phyloP scores from a whole-genome alignment of 305 asterid genomes.

The Fraxinus baroniana region DNA sequence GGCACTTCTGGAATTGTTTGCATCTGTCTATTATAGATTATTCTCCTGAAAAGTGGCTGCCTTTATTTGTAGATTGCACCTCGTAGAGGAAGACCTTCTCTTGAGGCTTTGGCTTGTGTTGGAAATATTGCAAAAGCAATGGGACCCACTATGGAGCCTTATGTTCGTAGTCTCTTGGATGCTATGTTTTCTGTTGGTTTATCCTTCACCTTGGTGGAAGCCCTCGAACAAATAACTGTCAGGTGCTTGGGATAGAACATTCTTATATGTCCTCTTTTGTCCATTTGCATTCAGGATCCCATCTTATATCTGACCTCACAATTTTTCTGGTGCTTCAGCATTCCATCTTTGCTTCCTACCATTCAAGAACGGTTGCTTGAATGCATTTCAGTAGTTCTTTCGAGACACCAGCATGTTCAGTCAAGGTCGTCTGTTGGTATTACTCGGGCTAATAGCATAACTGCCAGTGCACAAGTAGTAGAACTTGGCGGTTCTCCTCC shows the following conservation, averaged over 20 bases:
- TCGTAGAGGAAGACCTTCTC: slow-evolving; percentile 92
- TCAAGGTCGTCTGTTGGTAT: slow-evolving; percentile 59
- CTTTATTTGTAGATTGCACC: slow-evolving; percentile 79
- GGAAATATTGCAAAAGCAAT: slow-evolving; percentile 97
- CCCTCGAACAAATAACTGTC: slow-evolving; percentile 78
- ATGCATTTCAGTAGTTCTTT: slow-evolving; percentile 81
- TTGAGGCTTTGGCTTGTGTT: slow-evolving; percentile 97
- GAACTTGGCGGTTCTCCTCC: slow-evolving; percentile 85
- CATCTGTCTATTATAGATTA: slow-evolving; percentile 19
- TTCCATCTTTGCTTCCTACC: slow-evolving; percentile 83
- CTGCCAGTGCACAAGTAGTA: slow-evolving; percentile 61
- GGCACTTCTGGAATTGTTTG: slow-evolving; percentile 20
- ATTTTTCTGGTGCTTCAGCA: slow-evolving; percentile 50
- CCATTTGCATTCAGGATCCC: slow-evolving; percentile 13
- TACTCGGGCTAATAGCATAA: slow-evolving; percentile 58
- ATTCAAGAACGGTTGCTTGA: slow-evolving; percentile 85
- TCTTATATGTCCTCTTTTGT: slow-evolving; percentile 18
- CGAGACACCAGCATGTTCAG: slow-evolving; percentile 68
- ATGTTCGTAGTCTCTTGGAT: slow-evolving; percentile 83
- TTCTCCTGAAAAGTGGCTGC: slow-evolving; percentile 23
- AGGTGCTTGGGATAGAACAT: slow-evolving; percentile 47
- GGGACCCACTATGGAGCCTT: slow-evolving; percentile 90
- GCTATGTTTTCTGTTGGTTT: slow-evolving; percentile 90
- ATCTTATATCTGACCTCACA: slow-evolving; percentile 23
- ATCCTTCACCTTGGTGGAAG: slow-evolving; percentile 74